phyloP scores from a whole-genome alignment of 2,329 filamentous ascomycete genomes.

The Fusarium floridanum region DNA sequence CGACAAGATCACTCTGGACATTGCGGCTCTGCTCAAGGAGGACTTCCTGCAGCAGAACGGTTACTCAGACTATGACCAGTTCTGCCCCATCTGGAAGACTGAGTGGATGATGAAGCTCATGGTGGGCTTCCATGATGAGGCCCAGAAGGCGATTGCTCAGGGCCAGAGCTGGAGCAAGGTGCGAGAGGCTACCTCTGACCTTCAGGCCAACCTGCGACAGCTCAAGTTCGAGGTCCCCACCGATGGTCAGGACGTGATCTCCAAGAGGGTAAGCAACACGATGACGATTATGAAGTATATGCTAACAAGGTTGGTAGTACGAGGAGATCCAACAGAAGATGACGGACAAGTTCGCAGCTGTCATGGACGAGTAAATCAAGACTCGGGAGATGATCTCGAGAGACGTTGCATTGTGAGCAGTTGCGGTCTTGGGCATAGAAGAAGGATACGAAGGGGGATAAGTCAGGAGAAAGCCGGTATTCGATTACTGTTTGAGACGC shows the following conservation, averaged over 20 bases:
- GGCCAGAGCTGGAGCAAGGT: slow-evolving; percentile 95
- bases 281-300: slow-evolving; percentile 1
- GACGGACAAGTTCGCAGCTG: slow-evolving; percentile 97
- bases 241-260: slow-evolving; percentile 83
- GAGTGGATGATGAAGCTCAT: slow-evolving; percentile 99
- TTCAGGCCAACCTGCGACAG: slow-evolving; percentile 85
- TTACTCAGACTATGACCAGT: slow-evolving; percentile 99
- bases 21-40: slow-evolving; percentile 93
- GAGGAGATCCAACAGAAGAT: slow-evolving; percentile 91
- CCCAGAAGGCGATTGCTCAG: slow-evolving; percentile 92
- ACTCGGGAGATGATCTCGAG: slow-evolving; percentile 26
- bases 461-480: slow-evolving; percentile 42
- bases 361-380: slow-evolving; percentile 85
- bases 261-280: slow-evolving; percentile 78
- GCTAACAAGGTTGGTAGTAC: slow-evolving; percentile 73
- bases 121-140: slow-evolving; percentile 97
- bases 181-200: slow-evolving; percentile 87
- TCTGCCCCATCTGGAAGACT: slow-evolving; percentile 99
- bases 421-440: slow-evolving; percentile 49
- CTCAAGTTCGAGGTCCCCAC: slow-evolving; percentile 97
- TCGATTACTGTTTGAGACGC: slow-evolving; percentile 44
- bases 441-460: slow-evolving; percentile 34
- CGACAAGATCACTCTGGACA: slow-evolving; percentile 98
- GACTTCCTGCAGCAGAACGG: slow-evolving; percentile 99
- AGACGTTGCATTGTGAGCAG: slow-evolving; percentile 37